Percentiles rank a stretch among this genome's conserved stretches.
These are phyloP conservation scores for Populus alba DNA, from an alignment of 345 rosid genomes.

Conservation along the genomic window DNA sequence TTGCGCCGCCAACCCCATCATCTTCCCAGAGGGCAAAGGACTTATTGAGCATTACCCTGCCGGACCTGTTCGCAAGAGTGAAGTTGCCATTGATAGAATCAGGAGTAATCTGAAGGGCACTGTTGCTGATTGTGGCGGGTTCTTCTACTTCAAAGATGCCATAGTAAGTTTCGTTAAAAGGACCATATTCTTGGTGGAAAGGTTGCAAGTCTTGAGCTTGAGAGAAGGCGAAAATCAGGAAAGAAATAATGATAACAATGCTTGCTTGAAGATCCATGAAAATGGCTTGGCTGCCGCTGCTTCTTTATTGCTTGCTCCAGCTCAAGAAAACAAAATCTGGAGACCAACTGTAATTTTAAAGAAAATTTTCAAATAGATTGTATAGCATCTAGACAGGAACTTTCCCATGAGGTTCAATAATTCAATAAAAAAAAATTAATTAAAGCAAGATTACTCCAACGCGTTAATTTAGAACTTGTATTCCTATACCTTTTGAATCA, in stretches of 20 bases:
- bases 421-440: too few relatives aligned
- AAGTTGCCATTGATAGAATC: slow-evolving; percentile 31
- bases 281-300: not conserved
- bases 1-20: not conserved
- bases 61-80: slow-evolving; percentile 32
- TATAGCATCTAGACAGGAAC: not conserved
- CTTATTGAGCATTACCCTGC: slow-evolving; percentile 35
- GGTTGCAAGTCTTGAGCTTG: not conserved
- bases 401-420: not conserved
- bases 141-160: not conserved
- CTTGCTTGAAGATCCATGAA: not conserved
- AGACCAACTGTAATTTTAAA: not conserved
- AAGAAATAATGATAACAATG: not conserved
- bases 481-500: too few relatives aligned
- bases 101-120: slow-evolving; percentile 53
- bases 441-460: too few relatives aligned
- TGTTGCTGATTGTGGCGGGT: slow-evolving; percentile 35
- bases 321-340: not conserved
- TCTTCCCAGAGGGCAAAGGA: slow-evolving; percentile 40
- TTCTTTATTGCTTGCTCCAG: not conserved
- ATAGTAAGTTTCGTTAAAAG: slow-evolving; percentile 28
- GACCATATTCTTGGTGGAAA: slow-evolving; percentile 16
- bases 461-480: too few relatives aligned
- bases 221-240: not conserved
- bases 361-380: too few relatives aligned